These are phyloP conservation scores for Moesziomyces aphidis DNA, from an alignment of 1,284 basidiomycete species.

Conservation along the genomic window DNA sequence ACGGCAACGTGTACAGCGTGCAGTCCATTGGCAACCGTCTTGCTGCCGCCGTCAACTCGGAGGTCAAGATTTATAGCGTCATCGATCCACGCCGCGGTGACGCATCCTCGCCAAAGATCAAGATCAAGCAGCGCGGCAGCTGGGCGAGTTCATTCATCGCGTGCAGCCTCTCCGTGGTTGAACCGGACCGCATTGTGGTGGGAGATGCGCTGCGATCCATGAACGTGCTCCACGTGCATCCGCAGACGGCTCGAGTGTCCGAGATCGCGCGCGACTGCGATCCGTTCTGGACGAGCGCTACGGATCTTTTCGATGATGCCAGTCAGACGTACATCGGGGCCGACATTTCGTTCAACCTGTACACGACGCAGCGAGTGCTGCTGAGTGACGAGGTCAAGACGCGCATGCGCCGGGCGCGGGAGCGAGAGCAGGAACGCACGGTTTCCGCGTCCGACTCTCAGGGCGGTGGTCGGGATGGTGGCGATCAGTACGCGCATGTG, in stretches of 20 bases:
- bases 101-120: constrained; percentile 12
- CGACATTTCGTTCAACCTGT: constrained; percentile 65
- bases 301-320: constrained; percentile 43
- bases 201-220: constrained; percentile 65
- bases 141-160: constrained; percentile 65
- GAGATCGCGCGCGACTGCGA: constrained; percentile 64
- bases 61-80: constrained; percentile 51
- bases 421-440: constrained; percentile 25
- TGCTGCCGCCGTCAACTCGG: constrained; percentile 60
- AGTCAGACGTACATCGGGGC: constrained; percentile 61
- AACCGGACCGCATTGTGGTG: constrained; percentile 53
- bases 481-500: constrained; percentile 42
- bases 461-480: constrained; percentile 1
- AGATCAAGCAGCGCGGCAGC: constrained; percentile 35
- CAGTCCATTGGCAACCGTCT: constrained; percentile 33
- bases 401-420: constrained; percentile 35
- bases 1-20: constrained; percentile 61
- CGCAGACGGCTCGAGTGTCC: constrained; percentile 28
- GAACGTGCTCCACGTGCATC: constrained; percentile 55
- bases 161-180: constrained; percentile 44
- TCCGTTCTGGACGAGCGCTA: constrained; percentile 65
- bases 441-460: not conserved
- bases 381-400: constrained; percentile 34
- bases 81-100: constrained; percentile 18
- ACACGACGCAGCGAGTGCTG: constrained; percentile 53